These are phyloP conservation scores for Chalciporus sphaerocephalus DNA, from an alignment of 768 basidiomycete species.

Conservation along the genomic window DNA sequence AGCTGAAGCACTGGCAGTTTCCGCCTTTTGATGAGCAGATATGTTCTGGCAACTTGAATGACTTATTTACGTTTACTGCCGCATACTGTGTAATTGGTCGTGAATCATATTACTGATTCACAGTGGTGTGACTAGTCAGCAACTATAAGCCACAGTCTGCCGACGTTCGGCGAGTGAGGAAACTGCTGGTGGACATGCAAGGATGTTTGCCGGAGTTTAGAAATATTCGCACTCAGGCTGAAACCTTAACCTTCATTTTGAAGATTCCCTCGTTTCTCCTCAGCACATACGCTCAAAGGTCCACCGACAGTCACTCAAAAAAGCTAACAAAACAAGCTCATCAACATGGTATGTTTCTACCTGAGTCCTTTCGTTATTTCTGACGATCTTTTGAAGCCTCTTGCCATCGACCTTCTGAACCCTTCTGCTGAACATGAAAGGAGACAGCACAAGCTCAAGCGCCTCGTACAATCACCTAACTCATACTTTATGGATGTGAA, in stretches of 20 bases:
- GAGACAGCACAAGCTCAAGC: constrained; percentile 97
- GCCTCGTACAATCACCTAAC: constrained; percentile 96
- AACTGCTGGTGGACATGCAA: background rate
- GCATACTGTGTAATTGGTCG: background rate
- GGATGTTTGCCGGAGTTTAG: background rate
- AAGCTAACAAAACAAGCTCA: constrained; percentile 1
- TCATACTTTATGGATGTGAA: constrained; percentile 99
- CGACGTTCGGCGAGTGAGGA: background rate
- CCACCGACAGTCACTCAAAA: constrained; percentile 10
- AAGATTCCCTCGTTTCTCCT: background rate
- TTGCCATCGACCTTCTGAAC: constrained; percentile 97
- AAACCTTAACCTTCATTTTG: background rate
- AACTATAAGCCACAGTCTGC: too few species aligned
- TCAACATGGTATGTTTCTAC: constrained; percentile 19
- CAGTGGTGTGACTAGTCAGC: too few species aligned
- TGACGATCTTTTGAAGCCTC: constrained; percentile 56
- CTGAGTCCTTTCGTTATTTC: background rate
- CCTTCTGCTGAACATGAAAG: constrained; percentile 82
- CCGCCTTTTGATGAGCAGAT: constrained; percentile 9
- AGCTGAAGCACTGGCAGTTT: constrained; percentile 18
- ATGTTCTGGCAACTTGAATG: background rate
- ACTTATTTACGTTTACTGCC: background rate
- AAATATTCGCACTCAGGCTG: background rate
- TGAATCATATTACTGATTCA: too few species aligned
- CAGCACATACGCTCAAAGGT: background rate